Percentiles rank a stretch among this genome's conserved stretches.
phyloP scores from a whole-genome alignment of 805 yeast genomes.

The Monosporozyma aquatica region DNA sequence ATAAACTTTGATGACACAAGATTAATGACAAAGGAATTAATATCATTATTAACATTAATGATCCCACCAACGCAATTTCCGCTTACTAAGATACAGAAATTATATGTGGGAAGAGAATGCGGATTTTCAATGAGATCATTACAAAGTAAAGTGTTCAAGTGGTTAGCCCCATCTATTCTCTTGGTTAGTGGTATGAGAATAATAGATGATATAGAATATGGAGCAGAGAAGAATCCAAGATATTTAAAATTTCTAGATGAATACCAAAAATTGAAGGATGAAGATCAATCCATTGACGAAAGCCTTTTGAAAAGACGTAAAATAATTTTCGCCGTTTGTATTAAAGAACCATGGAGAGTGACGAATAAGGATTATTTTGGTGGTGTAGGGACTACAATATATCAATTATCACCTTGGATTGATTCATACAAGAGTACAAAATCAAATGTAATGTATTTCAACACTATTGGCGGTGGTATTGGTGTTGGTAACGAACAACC shows the following conservation, averaged over 20 bases:
- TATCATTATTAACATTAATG: conserved; percentile 36
- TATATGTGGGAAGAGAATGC: conserved; percentile 57
- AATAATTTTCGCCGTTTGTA: conserved; percentile 54
- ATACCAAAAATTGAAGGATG: conserved; percentile 36
- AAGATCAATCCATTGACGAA: conserved; percentile 18
- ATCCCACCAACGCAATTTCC: conserved; percentile 27
- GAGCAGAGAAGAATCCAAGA: conserved; percentile 28
- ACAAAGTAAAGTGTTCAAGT: conserved; percentile 74
- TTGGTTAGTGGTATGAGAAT: conserved; percentile 57
- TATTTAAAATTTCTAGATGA: conserved; percentile 43
- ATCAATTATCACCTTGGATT: conserved; percentile 60
- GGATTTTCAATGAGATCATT: conserved; percentile 87
- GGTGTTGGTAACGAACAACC: conserved; percentile 78
- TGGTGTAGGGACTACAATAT: conserved; percentile 43
- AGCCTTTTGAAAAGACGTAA: conserved; percentile 25
- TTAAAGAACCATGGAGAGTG: conserved; percentile 67
- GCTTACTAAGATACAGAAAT: conserved; percentile 31
- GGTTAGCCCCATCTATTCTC: conserved; percentile 80
- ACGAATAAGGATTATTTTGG: conserved; percentile 72
- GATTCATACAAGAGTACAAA: conserved; percentile 39
- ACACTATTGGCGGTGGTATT: conserved; percentile 66
- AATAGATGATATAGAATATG: conserved; percentile 19
- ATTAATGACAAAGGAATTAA: conserved; percentile 26
- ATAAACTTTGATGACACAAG: conserved; percentile 7
- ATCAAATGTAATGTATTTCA: conserved; percentile 50